Evolutionary conservation across 2,329 filamentous ascomycete species (phyloP).

Genomic region (Colletotrichum tamarilloi): DNA sequence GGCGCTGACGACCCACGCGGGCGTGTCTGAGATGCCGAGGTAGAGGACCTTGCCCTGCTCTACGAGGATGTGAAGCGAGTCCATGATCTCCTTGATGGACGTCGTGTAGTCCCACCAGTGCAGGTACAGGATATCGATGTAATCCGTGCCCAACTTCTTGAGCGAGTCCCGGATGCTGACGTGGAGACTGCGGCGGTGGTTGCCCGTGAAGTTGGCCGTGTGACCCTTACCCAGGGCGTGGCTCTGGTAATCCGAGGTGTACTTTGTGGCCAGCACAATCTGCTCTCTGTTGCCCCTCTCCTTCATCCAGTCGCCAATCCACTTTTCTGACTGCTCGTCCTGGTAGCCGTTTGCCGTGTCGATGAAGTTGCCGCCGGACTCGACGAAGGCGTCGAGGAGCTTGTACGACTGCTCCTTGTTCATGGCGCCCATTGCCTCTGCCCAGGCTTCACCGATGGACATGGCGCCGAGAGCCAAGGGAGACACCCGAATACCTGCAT

Average conservation of each 20-base stretch:
- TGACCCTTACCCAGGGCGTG: constrained; percentile 50
- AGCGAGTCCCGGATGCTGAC: constrained; percentile 55
- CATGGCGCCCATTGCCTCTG: constrained; percentile 60
- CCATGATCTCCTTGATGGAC: constrained; percentile 55
- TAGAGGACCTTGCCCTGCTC: constrained; percentile 54
- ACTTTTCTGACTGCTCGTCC: constrained; percentile 65
- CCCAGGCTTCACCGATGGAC: constrained; percentile 61
- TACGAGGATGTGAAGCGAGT: constrained; percentile 53
- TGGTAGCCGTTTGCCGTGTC: constrained; percentile 72
- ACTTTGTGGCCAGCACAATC: constrained; percentile 68
- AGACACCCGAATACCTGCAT: constrained; percentile 59
- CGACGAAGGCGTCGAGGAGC: constrained; percentile 67
- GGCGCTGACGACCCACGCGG: constrained; percentile 52
- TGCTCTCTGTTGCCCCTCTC: constrained; percentile 60
- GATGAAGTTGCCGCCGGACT: constrained; percentile 75
- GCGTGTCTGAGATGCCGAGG: constrained; percentile 52
- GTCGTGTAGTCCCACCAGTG: constrained; percentile 58
- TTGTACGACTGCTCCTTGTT: constrained; percentile 65
- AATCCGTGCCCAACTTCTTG: constrained; percentile 56
- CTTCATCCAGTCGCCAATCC: constrained; percentile 70
- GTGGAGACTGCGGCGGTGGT: constrained; percentile 53
- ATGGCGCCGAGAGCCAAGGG: constrained; percentile 65
- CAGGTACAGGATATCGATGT: constrained; percentile 57
- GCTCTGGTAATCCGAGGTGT: constrained; percentile 58
- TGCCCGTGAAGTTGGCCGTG: constrained; percentile 55